Conservation (phyloP, 192 early-diverging fungal genomes). For the Coemansia sp. region DNA sequence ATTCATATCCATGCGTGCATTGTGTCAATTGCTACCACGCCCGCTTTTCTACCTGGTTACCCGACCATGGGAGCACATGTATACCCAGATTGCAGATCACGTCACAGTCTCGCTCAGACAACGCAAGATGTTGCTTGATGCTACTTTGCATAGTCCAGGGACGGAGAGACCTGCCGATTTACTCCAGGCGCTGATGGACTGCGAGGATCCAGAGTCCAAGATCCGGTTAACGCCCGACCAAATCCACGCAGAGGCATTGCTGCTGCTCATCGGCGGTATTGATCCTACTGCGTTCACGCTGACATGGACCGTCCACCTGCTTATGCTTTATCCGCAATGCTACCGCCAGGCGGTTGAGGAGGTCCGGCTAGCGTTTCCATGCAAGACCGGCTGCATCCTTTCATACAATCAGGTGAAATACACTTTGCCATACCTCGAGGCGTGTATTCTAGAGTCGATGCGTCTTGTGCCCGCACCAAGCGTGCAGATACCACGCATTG, state of each 20-base stretch:
- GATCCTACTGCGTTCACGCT: slow-evolving; percentile 39
- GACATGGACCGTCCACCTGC: slow-evolving; percentile 35
- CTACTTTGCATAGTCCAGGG: not conserved
- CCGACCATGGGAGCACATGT: slow-evolving; percentile 27
- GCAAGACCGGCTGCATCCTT: not conserved
- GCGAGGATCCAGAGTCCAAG: slow-evolving; percentile 21
- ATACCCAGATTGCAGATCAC: slow-evolving; percentile 8
- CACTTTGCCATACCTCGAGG: slow-evolving; percentile 24
- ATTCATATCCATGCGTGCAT: slow-evolving; percentile 25
- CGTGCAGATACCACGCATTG: slow-evolving; percentile 23
- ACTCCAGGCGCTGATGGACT: slow-evolving; percentile 38
- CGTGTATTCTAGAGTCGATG: slow-evolving; percentile 38
- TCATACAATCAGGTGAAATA: slow-evolving; percentile 3
- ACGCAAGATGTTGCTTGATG: slow-evolving; percentile 14
- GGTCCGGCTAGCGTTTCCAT: slow-evolving; percentile 10
- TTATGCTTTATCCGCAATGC: slow-evolving; percentile 31
- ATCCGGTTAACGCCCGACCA: slow-evolving; percentile 10
- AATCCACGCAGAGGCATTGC: slow-evolving; percentile 29
- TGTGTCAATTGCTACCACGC: slow-evolving; percentile 18
- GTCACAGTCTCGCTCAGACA: slow-evolving; percentile 14
- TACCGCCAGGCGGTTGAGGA: slow-evolving; percentile 1
- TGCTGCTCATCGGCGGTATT: slow-evolving; percentile 31
- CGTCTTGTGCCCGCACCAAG: slow-evolving; percentile 26
- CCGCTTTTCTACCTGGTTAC: slow-evolving; percentile 16
- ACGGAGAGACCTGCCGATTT: slow-evolving; percentile 15